Conservation (phyloP, 768 basidiomycete genomes). For the Termitomyces sp. region DNA sequence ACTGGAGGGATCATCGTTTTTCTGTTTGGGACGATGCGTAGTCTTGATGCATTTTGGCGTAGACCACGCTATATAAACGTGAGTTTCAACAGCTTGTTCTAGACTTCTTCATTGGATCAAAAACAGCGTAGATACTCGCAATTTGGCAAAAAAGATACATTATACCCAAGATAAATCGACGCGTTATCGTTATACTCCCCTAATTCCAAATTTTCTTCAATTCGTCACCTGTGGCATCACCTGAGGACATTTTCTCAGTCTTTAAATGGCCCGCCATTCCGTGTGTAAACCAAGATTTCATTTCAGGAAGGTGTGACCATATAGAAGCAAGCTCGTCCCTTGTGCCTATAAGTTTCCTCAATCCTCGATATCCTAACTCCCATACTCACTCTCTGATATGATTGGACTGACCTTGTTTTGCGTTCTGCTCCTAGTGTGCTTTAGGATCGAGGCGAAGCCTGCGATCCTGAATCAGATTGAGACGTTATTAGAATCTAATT, state of each 20-base stretch:
- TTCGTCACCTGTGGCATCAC: neutral
- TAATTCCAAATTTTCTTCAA: neutral
- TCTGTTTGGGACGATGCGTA: slow-evolving; percentile 53
- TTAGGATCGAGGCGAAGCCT: slow-evolving; percentile 4
- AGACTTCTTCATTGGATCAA: neutral
- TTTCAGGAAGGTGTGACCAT: neutral
- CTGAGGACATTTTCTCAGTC: neutral
- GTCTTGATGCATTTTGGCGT: neutral
- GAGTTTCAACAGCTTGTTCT: neutral
- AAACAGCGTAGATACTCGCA: neutral
- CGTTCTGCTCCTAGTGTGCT: neutral
- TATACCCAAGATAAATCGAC: slow-evolving; percentile 4
- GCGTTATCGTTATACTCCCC: neutral
- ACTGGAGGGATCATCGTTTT: slow-evolving; percentile 64
- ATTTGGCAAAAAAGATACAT: neutral
- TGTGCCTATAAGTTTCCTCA: neutral
- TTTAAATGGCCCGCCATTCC: neutral
- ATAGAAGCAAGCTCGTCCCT: neutral
- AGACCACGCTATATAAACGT: neutral
- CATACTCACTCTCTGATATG: neutral
- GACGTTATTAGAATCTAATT: slow-evolving; percentile 26
- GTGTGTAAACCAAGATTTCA: neutral
- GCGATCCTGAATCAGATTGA: slow-evolving; percentile 12
- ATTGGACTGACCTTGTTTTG: slow-evolving; percentile 3
- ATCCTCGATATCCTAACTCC: neutral